A percentile compares a stretch with the other conserved stretches of the same genome.
These are phyloP conservation scores for Eucalyptus cloeziana DNA, from an alignment of 345 rosid genomes.

Conservation along the genomic window DNA sequence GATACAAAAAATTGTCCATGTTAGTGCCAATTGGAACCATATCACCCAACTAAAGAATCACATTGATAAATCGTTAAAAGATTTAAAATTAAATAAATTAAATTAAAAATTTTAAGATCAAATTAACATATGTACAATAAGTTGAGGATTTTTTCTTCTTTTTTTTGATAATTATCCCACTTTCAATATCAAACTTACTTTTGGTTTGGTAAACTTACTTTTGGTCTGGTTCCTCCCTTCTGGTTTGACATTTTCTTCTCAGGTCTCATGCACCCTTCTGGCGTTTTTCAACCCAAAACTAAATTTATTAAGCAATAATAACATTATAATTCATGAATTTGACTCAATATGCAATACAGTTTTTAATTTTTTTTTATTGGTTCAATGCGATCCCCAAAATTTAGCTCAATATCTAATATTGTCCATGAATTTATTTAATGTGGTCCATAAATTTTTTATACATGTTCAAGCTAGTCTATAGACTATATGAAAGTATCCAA, in stretches of 20 bases:
- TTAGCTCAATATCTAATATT: neutral
- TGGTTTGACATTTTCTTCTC: neutral
- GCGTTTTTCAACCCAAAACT: neutral
- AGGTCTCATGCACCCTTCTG: neutral
- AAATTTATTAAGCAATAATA: too few relatives aligned
- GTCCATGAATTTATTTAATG: neutral
- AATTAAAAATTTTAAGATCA: fast-evolving
- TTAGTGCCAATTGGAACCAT: too few relatives aligned
- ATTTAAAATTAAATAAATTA: fast-evolving
- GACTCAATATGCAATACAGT: neutral
- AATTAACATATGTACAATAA: neutral
- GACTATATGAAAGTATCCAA: neutral
- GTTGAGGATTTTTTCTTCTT: too few relatives aligned
- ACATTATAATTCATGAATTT: too few relatives aligned
- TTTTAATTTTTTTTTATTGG: too few relatives aligned
- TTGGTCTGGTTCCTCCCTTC: neutral
- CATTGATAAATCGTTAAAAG: fast-evolving
- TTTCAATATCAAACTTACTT: neutral
- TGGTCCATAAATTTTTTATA: too few relatives aligned
- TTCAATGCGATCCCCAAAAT: neutral
- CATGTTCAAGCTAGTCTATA: neutral
- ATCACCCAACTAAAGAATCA: neutral
- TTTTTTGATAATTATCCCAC: neutral
- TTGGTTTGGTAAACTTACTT: neutral
- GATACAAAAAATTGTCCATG: too few relatives aligned